Percentiles rank a stretch among this genome's conserved stretches.
Evolutionary conservation across 768 basidiomycete species (phyloP).

Genomic region (Lentinula raphanica): DNA sequence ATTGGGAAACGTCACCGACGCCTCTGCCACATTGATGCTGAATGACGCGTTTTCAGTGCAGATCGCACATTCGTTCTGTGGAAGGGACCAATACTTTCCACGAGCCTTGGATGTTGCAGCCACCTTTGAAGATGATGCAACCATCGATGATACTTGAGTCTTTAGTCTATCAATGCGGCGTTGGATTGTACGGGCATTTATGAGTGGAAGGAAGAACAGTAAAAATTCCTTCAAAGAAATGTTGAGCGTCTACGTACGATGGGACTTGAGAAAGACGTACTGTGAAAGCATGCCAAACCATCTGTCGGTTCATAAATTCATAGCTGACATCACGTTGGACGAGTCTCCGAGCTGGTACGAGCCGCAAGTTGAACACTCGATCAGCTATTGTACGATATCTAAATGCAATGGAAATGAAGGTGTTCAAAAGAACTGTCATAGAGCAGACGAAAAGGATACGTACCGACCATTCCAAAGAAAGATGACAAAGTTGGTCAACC

Average conservation of each 20-base stretch:
- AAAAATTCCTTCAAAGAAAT: constrained; percentile 74
- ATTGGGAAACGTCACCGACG: constrained; percentile 43
- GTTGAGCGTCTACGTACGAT: not conserved
- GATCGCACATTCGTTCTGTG: constrained; percentile 80
- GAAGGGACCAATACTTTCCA: constrained; percentile 68
- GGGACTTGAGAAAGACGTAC: constrained; percentile 39
- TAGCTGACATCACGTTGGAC: constrained; percentile 86
- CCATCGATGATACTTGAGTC: constrained; percentile 24
- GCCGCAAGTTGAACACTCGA: constrained; percentile 66
- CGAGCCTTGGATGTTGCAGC: constrained; percentile 12
- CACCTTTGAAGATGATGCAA: constrained; percentile 15
- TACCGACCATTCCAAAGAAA: constrained; percentile 89
- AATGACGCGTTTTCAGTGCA: constrained; percentile 76
- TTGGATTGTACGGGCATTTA: constrained; percentile 63
- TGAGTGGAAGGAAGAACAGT: constrained; percentile 82
- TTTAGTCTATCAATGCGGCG: constrained; percentile 43
- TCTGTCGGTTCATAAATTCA: constrained; percentile 98
- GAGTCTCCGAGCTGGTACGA: constrained; percentile 66
- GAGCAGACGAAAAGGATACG: constrained; percentile 18
- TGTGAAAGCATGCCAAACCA: constrained; percentile 99
- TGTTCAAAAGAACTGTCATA: not conserved
- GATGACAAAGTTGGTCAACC: constrained; percentile 69
- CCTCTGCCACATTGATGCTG: constrained; percentile 50
- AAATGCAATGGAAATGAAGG: too few relatives aligned
- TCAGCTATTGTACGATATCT: constrained; percentile 87